A percentile compares a stretch with the other conserved stretches of the same genome.
Conservation (phyloP, 257 asterid species). For the Solanum virginianum region DNA sequence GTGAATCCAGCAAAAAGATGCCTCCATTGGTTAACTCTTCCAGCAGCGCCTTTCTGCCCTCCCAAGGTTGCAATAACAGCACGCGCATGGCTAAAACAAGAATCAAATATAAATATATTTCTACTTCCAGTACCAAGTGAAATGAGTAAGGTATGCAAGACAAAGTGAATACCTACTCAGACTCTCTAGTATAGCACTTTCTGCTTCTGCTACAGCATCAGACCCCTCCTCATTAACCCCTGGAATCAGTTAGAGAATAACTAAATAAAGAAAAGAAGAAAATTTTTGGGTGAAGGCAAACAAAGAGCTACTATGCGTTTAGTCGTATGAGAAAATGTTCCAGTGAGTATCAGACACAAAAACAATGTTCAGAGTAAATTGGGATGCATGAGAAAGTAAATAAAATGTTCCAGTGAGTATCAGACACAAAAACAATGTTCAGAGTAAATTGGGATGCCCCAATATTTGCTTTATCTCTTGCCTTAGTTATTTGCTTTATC, state of each 20-base stretch:
- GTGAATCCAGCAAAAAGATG: constrained; percentile 84
- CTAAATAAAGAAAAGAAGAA: background rate
- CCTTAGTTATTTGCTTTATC: background rate
- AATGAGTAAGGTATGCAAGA: background rate
- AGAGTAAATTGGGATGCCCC: background rate
- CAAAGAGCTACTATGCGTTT: background rate
- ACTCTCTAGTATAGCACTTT: constrained; percentile 55
- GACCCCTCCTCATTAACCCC: constrained; percentile 59
- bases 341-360: background rate
- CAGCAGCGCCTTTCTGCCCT: constrained; percentile 61
- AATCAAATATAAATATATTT: background rate
- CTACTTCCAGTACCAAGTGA: background rate
- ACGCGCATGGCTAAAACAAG: constrained; percentile 73
- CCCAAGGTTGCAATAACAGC: constrained; percentile 83
- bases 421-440: background rate
- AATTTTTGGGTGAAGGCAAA: background rate
- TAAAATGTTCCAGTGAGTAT: background rate
- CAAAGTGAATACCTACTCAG: constrained; percentile 60
- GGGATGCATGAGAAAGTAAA: background rate
- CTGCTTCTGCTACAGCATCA: constrained; percentile 61
- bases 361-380: background rate
- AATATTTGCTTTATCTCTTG: background rate
- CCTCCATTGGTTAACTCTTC: constrained; percentile 54
- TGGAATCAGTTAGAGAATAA: constrained; percentile 13
- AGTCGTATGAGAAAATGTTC: background rate